These are phyloP conservation scores for Dendrocalamus sinicus DNA, from an alignment of 176 grass and related monocot species.

Conservation along the genomic window DNA sequence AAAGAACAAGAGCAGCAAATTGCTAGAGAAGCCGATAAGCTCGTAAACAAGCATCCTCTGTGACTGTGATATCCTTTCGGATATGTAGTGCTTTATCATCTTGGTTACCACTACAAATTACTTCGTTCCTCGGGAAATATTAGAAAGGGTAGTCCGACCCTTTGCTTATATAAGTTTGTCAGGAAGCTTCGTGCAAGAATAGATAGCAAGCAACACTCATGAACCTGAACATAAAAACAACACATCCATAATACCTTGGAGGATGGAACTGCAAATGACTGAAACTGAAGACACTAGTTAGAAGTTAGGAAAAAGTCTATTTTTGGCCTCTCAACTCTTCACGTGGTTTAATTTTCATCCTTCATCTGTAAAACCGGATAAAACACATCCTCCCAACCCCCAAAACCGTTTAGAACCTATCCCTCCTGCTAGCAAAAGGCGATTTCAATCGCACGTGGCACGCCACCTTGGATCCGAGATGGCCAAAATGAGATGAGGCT, in stretches of 20 bases:
- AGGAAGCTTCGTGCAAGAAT: slow-evolving; percentile 10
- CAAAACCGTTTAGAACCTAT: too few species aligned
- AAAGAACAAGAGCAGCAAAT: slow-evolving; percentile 18
- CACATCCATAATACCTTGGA: background rate
- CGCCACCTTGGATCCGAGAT: too few species aligned
- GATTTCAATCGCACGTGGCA: too few species aligned
- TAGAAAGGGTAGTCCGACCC: background rate
- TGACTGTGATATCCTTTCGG: background rate
- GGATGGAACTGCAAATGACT: too few species aligned
- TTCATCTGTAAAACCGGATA: too few species aligned
- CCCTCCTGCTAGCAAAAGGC: too few species aligned
- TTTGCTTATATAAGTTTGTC: slow-evolving; percentile 19
- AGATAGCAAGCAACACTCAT: slow-evolving; percentile 18
- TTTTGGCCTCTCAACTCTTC: too few species aligned
- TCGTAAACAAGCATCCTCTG: background rate
- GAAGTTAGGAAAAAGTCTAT: too few species aligned
- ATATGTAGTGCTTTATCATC: background rate
- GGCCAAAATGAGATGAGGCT: too few species aligned
- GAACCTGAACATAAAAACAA: slow-evolving; percentile 29
- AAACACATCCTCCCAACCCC: too few species aligned
- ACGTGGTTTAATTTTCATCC: too few species aligned
- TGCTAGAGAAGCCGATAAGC: slow-evolving; percentile 18
- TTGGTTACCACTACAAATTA: background rate
- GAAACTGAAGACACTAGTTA: too few species aligned
- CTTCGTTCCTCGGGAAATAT: background rate